A percentile compares a stretch with the other conserved stretches of the same genome.
Conservation (phyloP, 305 asterid genomes). For the Withania somnifera region DNA sequence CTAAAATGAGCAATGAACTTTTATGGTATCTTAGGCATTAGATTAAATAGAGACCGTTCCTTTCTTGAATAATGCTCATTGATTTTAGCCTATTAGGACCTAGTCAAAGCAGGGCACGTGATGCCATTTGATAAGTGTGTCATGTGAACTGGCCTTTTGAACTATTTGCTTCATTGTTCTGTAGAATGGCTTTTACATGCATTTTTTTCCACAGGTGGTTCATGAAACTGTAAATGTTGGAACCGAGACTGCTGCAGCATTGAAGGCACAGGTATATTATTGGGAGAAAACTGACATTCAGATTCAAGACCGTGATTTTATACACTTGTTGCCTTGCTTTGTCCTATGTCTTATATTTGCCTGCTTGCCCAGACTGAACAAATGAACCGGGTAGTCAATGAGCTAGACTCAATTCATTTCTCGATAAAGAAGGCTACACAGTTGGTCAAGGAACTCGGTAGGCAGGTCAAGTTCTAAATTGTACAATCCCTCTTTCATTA, state of each 20-base stretch:
- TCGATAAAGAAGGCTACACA: constrained; percentile 94
- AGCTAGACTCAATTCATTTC: constrained; percentile 87
- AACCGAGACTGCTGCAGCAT: constrained; percentile 91
- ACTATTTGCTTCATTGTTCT: constrained; percentile 5
- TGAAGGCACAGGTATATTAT: constrained; percentile 86
- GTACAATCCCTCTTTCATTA: constrained; percentile 16
- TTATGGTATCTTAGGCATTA: not conserved
- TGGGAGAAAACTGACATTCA: constrained; percentile 8
- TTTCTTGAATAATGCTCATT: not conserved
- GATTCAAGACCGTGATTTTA: constrained; percentile 8
- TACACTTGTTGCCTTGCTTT: not conserved
- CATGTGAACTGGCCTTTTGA: not conserved
- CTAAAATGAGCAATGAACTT: not conserved
- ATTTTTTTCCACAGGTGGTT: constrained; percentile 56
- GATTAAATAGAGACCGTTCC: not conserved
- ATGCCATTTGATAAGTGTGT: not conserved
- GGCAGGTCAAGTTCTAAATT: constrained; percentile 81
- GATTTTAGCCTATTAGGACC: not conserved
- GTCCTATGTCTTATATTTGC: not conserved
- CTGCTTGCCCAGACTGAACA: constrained; percentile 62
- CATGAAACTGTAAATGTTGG: constrained; percentile 80
- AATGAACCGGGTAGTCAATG: constrained; percentile 93
- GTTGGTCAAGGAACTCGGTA: constrained; percentile 96
- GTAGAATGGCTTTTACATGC: constrained; percentile 13
- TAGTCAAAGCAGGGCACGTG: not conserved